phyloP scores from a whole-genome alignment of 768 basidiomycete species.

The Trichaptum fuscoviolaceum region DNA sequence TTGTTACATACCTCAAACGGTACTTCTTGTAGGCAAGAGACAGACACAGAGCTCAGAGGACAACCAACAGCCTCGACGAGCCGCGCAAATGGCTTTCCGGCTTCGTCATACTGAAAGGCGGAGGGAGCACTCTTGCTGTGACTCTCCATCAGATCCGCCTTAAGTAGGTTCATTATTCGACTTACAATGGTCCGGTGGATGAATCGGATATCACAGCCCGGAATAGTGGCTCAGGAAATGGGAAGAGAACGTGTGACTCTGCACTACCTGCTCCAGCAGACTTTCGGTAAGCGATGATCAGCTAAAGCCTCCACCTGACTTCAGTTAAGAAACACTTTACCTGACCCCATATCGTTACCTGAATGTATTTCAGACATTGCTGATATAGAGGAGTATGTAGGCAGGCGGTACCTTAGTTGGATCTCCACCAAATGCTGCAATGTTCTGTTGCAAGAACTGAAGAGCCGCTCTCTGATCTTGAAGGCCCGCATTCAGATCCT shows the following conservation, averaged over 20 bases:
- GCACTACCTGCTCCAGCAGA: conserved; percentile 14
- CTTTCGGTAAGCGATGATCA: neutral
- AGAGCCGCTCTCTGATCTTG: conserved; percentile 29
- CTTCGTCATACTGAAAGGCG: conserved; percentile 42
- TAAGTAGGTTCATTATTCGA: neutral
- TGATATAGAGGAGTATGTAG: neutral
- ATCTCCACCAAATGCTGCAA: conserved; percentile 34
- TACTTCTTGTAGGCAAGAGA: conserved; percentile 41
- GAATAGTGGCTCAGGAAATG: conserved; percentile 30
- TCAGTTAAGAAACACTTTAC: neutral
- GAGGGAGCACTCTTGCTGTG: conserved; percentile 46
- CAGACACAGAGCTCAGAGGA: conserved; percentile 28
- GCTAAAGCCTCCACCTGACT: neutral
- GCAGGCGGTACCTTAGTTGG: conserved; percentile 15
- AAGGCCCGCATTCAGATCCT: conserved; percentile 26
- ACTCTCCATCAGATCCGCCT: neutral
- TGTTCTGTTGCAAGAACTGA: conserved; percentile 33
- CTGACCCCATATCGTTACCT: conserved; percentile 9
- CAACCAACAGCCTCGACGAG: conserved; percentile 44
- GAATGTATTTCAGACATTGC: neutral
- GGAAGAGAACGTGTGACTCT: conserved; percentile 13
- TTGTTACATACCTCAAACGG: conserved; percentile 34
- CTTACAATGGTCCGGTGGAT: conserved; percentile 50
- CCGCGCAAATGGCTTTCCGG: conserved; percentile 45
- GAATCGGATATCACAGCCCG: conserved; percentile 51